Base-by-base conservation (phyloP, 257 asterid species). In the Fraxinus americana region DNA sequence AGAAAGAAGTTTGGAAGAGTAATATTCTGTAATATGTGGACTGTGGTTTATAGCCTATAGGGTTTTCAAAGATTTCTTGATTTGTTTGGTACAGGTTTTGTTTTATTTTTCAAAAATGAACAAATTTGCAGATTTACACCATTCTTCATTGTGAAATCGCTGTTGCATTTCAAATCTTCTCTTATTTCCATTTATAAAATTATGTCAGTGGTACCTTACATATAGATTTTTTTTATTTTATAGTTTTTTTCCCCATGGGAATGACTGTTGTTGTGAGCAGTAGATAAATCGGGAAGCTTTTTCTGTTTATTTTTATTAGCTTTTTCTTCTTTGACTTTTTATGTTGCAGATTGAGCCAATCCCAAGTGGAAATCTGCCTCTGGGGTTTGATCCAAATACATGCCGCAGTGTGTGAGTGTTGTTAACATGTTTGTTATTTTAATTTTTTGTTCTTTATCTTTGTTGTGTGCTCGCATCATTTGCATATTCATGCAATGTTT, bases 321-420 rank as follows among this genome's bases (percentile, higher is more conserved):
- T 17, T 73, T 84, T 69, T 74, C 30, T 27, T 32, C 23, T 50
- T 80, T 32, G 70, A 45, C 71, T 6, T 81, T 85, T 82, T 38
- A 45, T 86, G 86, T 79, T 90, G 90, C 97, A 94, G 99, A 88
- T 93, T 90, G 98, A 93, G 90, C 98, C 97, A 77, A 89, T 94
- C 73, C 94, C 97, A 83, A 92, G 97, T 90, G 98, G 99, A 85
- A 94, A 94, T 91, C 86, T 94, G 83, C 98, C 99, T 87, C 97
- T 97, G 83, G 97, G 99, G 75, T 94, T 94, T 86, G 98, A 94
- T 88, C 98, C 98, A 84, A 92, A 84, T 87, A 85, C 98, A 82
- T 92, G 99, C 92, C 97, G 97, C 89, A 94, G 99, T 78, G 98
- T 94, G 99, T 94, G 92, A 92, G 99, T 92, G 88, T 84, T 72